phyloP scores from a whole-genome alignment of 176 grass and related monocot genomes.

The Cocos nucifera region DNA sequence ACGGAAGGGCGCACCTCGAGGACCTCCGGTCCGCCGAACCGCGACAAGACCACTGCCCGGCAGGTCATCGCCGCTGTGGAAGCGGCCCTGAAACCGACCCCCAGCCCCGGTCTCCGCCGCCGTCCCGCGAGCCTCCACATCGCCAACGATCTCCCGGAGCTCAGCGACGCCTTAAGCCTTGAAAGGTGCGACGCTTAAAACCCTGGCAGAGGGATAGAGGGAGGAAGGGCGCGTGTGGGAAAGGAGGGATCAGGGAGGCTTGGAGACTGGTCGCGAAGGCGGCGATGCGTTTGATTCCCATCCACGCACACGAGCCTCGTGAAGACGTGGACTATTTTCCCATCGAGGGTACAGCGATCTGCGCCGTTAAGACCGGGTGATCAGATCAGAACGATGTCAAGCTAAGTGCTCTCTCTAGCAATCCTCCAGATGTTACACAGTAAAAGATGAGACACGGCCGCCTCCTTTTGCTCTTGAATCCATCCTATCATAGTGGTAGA shows the following conservation, averaged over 20 bases:
- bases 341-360: no score
- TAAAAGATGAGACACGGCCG: no score
- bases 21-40: constrained; percentile 81
- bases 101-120: constrained; percentile 15
- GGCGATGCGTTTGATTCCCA: no score
- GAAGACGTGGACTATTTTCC: no score
- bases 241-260: neutral
- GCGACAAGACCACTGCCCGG: constrained; percentile 74
- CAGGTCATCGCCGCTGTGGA: constrained; percentile 31
- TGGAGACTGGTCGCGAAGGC: constrained; percentile 10
- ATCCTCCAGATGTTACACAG: no score
- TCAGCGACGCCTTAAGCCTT: constrained; percentile 24
- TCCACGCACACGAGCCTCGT: no score
- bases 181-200: neutral
- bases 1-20: constrained; percentile 59
- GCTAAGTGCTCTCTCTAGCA: no score
- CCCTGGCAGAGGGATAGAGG: constrained; percentile 14
- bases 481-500: no score
- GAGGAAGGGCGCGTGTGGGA: neutral
- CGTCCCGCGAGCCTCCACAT: constrained; percentile 43
- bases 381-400: no score
- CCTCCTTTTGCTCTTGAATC: no score
- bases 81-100: constrained; percentile 7
- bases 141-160: constrained; percentile 5
- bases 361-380: no score